These are phyloP conservation scores for Colletotrichum tropicale DNA, from an alignment of 2,329 filamentous ascomycete species.

Conservation along the genomic window DNA sequence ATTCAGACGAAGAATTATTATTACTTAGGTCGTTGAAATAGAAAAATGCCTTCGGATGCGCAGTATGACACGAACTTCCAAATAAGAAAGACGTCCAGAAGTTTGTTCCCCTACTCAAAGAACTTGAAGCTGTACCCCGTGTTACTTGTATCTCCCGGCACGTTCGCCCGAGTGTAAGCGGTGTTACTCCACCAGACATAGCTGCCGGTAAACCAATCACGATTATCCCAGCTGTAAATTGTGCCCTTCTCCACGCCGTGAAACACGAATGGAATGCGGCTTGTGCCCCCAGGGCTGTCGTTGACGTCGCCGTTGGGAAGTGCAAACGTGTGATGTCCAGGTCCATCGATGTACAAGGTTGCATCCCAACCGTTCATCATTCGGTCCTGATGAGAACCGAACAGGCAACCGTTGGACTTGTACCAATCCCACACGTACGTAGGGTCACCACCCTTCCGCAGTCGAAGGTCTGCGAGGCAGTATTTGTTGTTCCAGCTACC, in stretches of 20 bases:
- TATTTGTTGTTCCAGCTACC: conserved; percentile 28
- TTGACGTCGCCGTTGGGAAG: conserved; percentile 22
- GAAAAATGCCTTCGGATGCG: background rate
- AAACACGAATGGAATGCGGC: conserved; percentile 24
- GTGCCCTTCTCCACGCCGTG: conserved; percentile 25
- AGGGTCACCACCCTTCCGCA: conserved; percentile 27
- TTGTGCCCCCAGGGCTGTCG: conserved; percentile 10
- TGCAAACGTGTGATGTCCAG: conserved; percentile 29
- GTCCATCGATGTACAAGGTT: conserved; percentile 24
- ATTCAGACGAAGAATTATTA: background rate
- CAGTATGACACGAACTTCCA: background rate
- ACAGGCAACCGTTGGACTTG: conserved; percentile 30
- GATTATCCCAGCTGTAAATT: conserved; percentile 22
- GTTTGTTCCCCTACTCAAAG: conserved; percentile 18
- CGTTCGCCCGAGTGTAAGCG: conserved; percentile 20
- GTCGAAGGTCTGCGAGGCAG: conserved; percentile 27
- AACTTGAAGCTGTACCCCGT: conserved; percentile 25
- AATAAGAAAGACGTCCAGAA: background rate
- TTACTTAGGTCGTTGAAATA: background rate
- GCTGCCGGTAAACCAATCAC: conserved; percentile 23
- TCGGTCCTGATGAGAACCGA: conserved; percentile 25
- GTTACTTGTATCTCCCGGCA: conserved; percentile 21
- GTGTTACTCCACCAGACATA: conserved; percentile 24
- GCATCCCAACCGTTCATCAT: conserved; percentile 30
- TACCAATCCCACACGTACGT: conserved; percentile 30